phyloP scores from a whole-genome alignment of 257 asterid species.

The Haberlea rhodopensis region DNA sequence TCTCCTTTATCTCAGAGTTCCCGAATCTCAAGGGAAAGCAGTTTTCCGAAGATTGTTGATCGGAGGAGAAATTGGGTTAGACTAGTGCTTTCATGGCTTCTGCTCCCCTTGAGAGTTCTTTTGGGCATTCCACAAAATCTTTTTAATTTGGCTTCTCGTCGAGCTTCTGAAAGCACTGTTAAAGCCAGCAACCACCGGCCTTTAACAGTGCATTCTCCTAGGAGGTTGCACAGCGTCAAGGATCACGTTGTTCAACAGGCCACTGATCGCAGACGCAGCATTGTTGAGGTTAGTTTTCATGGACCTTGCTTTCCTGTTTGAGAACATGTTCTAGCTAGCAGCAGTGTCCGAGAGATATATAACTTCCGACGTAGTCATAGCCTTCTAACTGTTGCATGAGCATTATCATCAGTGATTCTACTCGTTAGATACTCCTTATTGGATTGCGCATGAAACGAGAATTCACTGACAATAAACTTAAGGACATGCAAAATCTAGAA shows the following conservation, averaged over 20 bases:
- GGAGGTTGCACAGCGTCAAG: constrained; percentile 59
- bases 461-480: constrained; percentile 10
- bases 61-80: constrained; percentile 57
- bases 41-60: too few relatives aligned
- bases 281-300: constrained; percentile 69
- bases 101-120: constrained; percentile 68
- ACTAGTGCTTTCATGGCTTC: constrained; percentile 60
- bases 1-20: too few relatives aligned
- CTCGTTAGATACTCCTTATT: constrained; percentile 3
- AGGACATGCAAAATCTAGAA: constrained; percentile 2
- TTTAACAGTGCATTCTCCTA: constrained; percentile 46
- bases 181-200: constrained; percentile 41
- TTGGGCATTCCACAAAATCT: too few relatives aligned
- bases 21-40: too few relatives aligned
- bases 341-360: not conserved
- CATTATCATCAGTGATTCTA: constrained; percentile 16
- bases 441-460: constrained; percentile 5
- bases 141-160: too few relatives aligned
- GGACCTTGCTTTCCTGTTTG: constrained; percentile 15
- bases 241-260: too few relatives aligned
- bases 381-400: too few relatives aligned
- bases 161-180: constrained; percentile 34
- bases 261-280: too few relatives aligned
- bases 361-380: not conserved
- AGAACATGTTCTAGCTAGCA: constrained; percentile 3